A percentile compares a stretch with the other conserved stretches of the same genome.
These are phyloP conservation scores for Alopecurus myosuroides DNA, from an alignment of 176 grass and related monocot genomes.

Conservation along the genomic window DNA sequence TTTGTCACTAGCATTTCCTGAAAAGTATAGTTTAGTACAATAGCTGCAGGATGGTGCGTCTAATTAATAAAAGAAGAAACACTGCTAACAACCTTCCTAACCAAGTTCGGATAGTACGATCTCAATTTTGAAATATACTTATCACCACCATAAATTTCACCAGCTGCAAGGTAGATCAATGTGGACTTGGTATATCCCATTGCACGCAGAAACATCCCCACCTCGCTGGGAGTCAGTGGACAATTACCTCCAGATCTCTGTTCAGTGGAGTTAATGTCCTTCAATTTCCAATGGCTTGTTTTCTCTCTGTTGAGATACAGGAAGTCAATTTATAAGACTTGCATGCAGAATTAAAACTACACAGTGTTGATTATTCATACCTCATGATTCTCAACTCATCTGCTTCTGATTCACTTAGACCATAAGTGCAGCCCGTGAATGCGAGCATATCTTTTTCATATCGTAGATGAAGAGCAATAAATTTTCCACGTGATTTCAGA, in stretches of 20 bases:
- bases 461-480: conserved; percentile 84
- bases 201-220: conserved; percentile 71
- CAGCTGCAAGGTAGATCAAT: conserved; percentile 91
- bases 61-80: conserved; percentile 7
- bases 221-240: conserved; percentile 79
- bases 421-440: conserved; percentile 74
- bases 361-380: conserved; percentile 12
- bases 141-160: conserved; percentile 94
- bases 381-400: conserved; percentile 72
- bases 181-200: conserved; percentile 81
- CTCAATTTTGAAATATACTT: conserved; percentile 77
- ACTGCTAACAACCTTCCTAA: conserved; percentile 68
- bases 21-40: conserved; percentile 20
- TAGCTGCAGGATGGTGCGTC: neutral
- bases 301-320: conserved; percentile 50
- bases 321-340: conserved; percentile 12
- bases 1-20: conserved; percentile 70
- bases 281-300: conserved; percentile 96
- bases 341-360: neutral
- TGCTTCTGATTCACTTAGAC: conserved; percentile 60
- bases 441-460: conserved; percentile 98
- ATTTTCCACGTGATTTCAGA: conserved; percentile 56
- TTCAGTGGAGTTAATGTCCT: conserved; percentile 87
- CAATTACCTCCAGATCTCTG: conserved; percentile 75
- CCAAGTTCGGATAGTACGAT: conserved; percentile 77